Evolutionary conservation across 2,329 filamentous ascomycete genomes (phyloP), one percentile per base, ranked within the genome.

Genomic region (Parastagonospora avenae): DNA sequence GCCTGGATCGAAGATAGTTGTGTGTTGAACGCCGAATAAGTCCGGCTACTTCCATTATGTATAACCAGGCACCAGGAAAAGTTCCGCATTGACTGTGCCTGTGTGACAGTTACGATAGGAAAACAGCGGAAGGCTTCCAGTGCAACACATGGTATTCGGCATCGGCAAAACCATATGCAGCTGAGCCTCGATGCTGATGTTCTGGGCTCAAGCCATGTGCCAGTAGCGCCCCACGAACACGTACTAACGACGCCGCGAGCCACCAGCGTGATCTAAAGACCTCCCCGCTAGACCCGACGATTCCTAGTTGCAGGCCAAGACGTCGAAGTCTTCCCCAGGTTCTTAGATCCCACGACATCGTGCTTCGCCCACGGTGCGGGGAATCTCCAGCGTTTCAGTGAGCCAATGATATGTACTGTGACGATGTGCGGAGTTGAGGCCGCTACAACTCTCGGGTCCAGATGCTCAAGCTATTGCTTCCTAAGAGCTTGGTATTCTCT

Each of bases 191-290:
- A 14, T 12, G 14, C 16, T 44, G 40, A 50, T 39, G 43, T 38
- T 59, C 55, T 54, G 37, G 53, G 46, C 53, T 36, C 15, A 46
- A 41, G 55, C 53, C 53, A 49, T 39, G 44, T 51, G 44, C 46
- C 8, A 6, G 36, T 49, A 52, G 52, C 45, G 53, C 14, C 44
- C 28, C 29, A 12, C 41, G 32, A 40, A 46, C 28, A 24, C 24
- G 19, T 42, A 33, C 50, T 51, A 59, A 47, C 35, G n/a, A 10
- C 40, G 14, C 28, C 53, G 49, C 47, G 15, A 55, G 50, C 30
- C 46, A 30, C 39, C 16, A 42, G 27, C 44, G 28, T 40, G 24
- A 29, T 44, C 46, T 37, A 36, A 24, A 39, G n/a, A 9, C 4
- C 10, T 5, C 6, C 4, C 15, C 10, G n/a, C 36, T 40, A 19